These are phyloP conservation scores for Suhomyces yuchorum DNA, from an alignment of 1,139 yeast genomes.

Conservation along the genomic window DNA sequence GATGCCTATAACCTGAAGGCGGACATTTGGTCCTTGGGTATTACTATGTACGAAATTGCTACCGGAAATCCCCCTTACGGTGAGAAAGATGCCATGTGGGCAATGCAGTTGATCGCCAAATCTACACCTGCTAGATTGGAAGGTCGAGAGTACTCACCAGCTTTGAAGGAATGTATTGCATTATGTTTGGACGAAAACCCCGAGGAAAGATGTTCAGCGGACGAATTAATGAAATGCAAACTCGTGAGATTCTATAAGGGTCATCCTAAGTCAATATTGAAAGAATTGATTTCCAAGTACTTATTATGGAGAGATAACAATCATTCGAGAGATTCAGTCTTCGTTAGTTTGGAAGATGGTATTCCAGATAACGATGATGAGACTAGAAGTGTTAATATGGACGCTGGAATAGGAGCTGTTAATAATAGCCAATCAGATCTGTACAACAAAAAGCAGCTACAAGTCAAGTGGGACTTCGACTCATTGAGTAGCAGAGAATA, in stretches of 20 bases:
- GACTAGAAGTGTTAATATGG: slow-evolving; percentile 1
- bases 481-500: slow-evolving; percentile 73
- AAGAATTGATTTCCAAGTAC: slow-evolving; percentile 81
- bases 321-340: slow-evolving; percentile 52
- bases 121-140: slow-evolving; percentile 94
- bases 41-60: slow-evolving; percentile 90
- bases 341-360: slow-evolving; percentile 41
- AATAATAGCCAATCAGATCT: neutral
- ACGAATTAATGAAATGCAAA: slow-evolving; percentile 73
- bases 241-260: slow-evolving; percentile 66
- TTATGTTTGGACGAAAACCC: slow-evolving; percentile 93
- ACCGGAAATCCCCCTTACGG: slow-evolving; percentile 98
- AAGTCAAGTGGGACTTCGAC: slow-evolving; percentile 87
- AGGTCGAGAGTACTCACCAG: slow-evolving; percentile 77
- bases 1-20: slow-evolving; percentile 82
- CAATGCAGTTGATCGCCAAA: slow-evolving; percentile 90
- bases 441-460: slow-evolving; percentile 42
- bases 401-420: slow-evolving; percentile 7
- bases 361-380: slow-evolving; percentile 11
- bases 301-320: slow-evolving; percentile 72
- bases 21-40: slow-evolving; percentile 93
- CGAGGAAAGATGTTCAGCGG: slow-evolving; percentile 84
- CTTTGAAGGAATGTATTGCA: slow-evolving; percentile 86
- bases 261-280: slow-evolving; percentile 60
- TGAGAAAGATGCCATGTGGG: slow-evolving; percentile 92